phyloP scores from a whole-genome alignment of 345 rosid genomes.

The Acer negundo region DNA sequence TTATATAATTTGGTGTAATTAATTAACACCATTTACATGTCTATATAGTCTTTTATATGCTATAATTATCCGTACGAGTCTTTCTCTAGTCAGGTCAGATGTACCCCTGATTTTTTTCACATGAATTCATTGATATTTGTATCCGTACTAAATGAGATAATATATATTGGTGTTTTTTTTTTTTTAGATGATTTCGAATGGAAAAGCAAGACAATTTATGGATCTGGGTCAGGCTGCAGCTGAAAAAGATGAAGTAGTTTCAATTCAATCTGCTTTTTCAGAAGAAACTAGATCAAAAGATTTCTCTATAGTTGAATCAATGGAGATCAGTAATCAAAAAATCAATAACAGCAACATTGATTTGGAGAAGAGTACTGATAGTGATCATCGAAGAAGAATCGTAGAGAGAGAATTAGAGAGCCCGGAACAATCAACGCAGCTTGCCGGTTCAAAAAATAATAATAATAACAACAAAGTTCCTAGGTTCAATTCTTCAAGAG shows the following conservation, averaged over 20 bases:
- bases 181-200: conserved; percentile 28
- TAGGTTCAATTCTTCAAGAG: conserved; percentile 18
- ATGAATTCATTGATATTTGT: no score
- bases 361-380: conserved; percentile 20
- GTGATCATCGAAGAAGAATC: neutral
- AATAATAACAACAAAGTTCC: conserved; percentile 16
- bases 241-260: conserved; percentile 17
- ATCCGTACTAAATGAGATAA: neutral
- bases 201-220: conserved; percentile 41
- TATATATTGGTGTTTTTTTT: neutral
- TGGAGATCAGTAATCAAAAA: conserved; percentile 23
- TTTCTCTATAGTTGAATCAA: conserved; percentile 26
- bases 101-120: no score
- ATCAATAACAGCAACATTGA: conserved; percentile 10
- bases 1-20: neutral
- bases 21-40: neutral
- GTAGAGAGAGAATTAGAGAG: conserved; percentile 15
- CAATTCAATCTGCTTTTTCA: conserved; percentile 29
- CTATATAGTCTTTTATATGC: neutral
- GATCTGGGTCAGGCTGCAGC: conserved; percentile 42
- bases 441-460: conserved; percentile 10
- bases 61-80: neutral
- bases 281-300: conserved; percentile 10
- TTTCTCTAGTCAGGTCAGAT: no score
- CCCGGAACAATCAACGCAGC: conserved; percentile 19